Percentiles rank a stretch among this genome's conserved stretches.
These are phyloP conservation scores for Pyrrhoderma lamaoense DNA, from an alignment of 1,284 basidiomycete species.

Conservation along the genomic window DNA sequence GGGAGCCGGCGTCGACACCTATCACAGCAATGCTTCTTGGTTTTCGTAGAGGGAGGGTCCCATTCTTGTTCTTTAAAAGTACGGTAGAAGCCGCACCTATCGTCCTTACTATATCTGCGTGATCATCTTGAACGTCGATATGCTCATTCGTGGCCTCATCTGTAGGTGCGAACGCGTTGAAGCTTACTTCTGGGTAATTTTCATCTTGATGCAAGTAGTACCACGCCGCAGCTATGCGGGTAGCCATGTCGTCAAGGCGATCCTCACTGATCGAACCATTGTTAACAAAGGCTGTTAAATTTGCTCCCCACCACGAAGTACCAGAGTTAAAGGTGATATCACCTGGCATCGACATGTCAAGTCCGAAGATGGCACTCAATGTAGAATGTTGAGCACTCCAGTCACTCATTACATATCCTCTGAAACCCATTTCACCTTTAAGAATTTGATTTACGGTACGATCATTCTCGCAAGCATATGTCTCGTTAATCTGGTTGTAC, in stretches of 20 bases:
- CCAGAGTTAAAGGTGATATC: constrained; percentile 39
- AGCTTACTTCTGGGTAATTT: constrained; percentile 50
- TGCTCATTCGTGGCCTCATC: constrained; percentile 52
- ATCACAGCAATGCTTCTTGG: constrained; percentile 54
- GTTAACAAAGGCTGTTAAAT: constrained; percentile 59
- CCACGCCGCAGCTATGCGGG: constrained; percentile 55
- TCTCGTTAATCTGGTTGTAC: constrained; percentile 67
- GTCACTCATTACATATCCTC: constrained; percentile 70
- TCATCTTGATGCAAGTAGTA: constrained; percentile 60
- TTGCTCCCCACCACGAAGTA: constrained; percentile 51
- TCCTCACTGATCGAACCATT: constrained; percentile 60
- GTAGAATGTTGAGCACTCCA: constrained; percentile 57
- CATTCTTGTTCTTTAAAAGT: constrained; percentile 71
- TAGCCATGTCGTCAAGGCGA: constrained; percentile 66
- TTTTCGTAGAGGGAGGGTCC: constrained; percentile 59
- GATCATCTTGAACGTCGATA: constrained; percentile 73
- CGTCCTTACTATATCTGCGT: constrained; percentile 48
- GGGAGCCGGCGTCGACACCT: constrained; percentile 64
- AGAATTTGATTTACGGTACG: constrained; percentile 70
- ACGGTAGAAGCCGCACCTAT: constrained; percentile 74
- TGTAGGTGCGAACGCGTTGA: constrained; percentile 50
- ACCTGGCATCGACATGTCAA: constrained; percentile 46
- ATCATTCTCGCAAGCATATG: constrained; percentile 74
- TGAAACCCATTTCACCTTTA: constrained; percentile 76
- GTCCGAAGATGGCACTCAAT: constrained; percentile 53